Conservation (phyloP, 73 alveolate genomes). For the Uronychia setigera region DNA sequence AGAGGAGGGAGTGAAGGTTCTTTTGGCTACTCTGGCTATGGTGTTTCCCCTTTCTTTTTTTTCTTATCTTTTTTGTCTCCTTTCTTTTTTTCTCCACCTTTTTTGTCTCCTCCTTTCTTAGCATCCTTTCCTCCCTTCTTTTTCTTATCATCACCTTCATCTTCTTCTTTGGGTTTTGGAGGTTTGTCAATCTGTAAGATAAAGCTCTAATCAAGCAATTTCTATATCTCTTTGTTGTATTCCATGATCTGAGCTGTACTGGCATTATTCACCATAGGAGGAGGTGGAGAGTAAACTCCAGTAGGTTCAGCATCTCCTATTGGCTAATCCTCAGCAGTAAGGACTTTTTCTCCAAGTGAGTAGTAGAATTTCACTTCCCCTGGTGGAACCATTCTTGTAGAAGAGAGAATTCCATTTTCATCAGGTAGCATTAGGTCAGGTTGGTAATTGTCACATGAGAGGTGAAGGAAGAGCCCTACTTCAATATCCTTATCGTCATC, state of each 20-base stretch:
- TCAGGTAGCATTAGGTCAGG: slow-evolving; percentile 67
- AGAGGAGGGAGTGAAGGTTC: neutral
- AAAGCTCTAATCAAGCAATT: neutral
- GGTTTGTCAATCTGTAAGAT: neutral
- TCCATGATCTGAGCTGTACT: neutral
- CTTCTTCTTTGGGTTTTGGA: neutral
- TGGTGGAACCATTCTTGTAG: slow-evolving; percentile 59
- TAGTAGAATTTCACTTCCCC: slow-evolving; percentile 42
- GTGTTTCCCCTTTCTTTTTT: slow-evolving; percentile 8
- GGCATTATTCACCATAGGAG: neutral
- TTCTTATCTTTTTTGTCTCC: neutral
- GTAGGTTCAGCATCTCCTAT: neutral
- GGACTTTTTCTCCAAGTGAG: slow-evolving; percentile 9
- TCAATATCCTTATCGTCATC: slow-evolving; percentile 35
- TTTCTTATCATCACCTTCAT: neutral
- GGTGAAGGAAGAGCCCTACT: slow-evolving; percentile 27
- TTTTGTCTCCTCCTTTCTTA: neutral
- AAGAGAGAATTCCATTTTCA: slow-evolving; percentile 18
- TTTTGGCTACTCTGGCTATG: no score
- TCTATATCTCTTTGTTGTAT: neutral
- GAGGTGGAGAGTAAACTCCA: neutral
- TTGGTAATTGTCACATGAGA: slow-evolving; percentile 25
- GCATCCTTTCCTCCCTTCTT: neutral
- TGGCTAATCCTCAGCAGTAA: slow-evolving; percentile 2
- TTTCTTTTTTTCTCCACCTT: slow-evolving; percentile 10